Evolutionary conservation across 2,329 filamentous ascomycete species (phyloP).

Genomic region (Diaporthe vexans): DNA sequence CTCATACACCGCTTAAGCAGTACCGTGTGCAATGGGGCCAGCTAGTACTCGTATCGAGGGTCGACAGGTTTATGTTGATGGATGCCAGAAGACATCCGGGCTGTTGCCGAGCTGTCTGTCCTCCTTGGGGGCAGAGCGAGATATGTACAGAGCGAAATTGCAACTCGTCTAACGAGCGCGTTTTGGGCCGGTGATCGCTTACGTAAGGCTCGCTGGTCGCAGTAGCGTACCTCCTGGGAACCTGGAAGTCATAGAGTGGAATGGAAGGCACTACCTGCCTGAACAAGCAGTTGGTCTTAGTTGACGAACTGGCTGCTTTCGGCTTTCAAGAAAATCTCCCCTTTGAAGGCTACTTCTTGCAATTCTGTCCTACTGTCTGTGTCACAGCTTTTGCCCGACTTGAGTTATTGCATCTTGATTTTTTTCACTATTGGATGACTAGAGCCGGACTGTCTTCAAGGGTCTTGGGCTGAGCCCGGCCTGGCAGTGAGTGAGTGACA

Average conservation of each 20-base stretch:
- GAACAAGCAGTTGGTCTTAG: neutral
- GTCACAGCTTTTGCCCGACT: neutral
- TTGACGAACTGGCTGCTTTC: neutral
- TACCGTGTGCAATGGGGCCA: slow-evolving; percentile 10
- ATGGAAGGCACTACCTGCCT: neutral
- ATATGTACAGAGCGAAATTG: slow-evolving; percentile 27
- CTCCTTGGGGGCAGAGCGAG: neutral
- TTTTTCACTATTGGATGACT: neutral
- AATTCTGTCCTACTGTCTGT: neutral
- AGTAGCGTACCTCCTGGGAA: neutral
- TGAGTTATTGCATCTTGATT: neutral
- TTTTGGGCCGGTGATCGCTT: slow-evolving; percentile 19
- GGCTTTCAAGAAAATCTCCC: neutral
- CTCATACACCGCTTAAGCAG: slow-evolving; percentile 16
- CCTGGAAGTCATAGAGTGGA: neutral
- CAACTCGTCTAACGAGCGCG: slow-evolving; percentile 9
- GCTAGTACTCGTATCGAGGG: slow-evolving; percentile 29
- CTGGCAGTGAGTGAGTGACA: neutral
- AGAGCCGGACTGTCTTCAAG: neutral
- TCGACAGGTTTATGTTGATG: slow-evolving; percentile 10
- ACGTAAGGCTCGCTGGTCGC: neutral
- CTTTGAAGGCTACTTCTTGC: neutral
- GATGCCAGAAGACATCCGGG: slow-evolving; percentile 19
- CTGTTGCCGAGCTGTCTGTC: slow-evolving; percentile 23
- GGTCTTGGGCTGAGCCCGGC: neutral